A percentile compares a stretch with the other conserved stretches of the same genome.
Conservation (phyloP, 495 filamentous ascomycete species). For the Copromyces sp. region DNA sequence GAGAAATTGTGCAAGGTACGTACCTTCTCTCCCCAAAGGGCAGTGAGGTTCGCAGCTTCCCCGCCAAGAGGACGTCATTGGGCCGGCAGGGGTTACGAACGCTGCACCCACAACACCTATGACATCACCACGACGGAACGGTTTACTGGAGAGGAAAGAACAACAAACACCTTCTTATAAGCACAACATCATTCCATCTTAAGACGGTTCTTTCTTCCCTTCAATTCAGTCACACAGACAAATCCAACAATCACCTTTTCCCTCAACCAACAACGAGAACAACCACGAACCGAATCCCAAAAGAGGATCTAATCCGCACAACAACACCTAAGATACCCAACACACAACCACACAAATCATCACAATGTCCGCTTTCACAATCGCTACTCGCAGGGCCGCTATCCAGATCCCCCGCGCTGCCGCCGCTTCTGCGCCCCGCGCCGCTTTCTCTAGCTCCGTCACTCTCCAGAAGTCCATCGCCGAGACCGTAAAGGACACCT, state of each 20-base stretch:
- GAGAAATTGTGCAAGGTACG: neutral
- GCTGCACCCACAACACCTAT: constrained; percentile 8
- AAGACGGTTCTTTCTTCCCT: neutral
- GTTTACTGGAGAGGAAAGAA: neutral
- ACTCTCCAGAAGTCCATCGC: constrained; percentile 32
- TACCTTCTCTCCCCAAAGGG: neutral
- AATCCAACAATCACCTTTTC: neutral
- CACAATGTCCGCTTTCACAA: constrained; percentile 42
- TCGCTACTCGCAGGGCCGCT: constrained; percentile 26
- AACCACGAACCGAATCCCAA: neutral
- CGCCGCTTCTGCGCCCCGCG: constrained; percentile 18
- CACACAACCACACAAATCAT: constrained; percentile 7
- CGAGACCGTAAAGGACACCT: constrained; percentile 40
- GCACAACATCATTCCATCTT: neutral
- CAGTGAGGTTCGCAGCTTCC: neutral
- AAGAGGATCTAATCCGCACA: neutral
- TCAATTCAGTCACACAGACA: neutral
- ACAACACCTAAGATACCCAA: neutral
- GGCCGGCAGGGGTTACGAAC: neutral
- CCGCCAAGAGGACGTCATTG: constrained; percentile 7
- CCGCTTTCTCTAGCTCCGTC: constrained; percentile 34
- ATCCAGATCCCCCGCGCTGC: constrained; percentile 16
- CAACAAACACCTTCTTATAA: neutral
- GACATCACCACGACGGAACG: constrained; percentile 20
- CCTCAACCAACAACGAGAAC: neutral